Conservation (phyloP, 768 basidiomycete genomes). For the Tubosaeta sp. region DNA sequence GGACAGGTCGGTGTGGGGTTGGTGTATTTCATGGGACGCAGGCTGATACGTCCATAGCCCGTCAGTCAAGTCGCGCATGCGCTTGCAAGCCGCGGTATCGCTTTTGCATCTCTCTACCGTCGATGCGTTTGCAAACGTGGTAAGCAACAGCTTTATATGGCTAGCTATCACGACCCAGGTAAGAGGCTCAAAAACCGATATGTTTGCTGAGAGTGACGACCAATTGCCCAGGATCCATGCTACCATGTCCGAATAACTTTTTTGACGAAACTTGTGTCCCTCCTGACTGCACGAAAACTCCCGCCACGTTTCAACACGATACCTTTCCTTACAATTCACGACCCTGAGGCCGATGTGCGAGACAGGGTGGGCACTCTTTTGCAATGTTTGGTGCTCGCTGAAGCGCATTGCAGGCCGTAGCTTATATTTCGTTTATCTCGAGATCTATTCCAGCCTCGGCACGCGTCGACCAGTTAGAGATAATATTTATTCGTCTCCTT, state of each 20-base stretch:
- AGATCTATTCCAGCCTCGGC: conserved; percentile 47
- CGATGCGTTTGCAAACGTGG: conserved; percentile 49
- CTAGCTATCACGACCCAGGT: conserved; percentile 79
- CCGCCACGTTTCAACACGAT: conserved; percentile 74
- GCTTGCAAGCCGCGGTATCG: conserved; percentile 78
- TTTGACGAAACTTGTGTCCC: conserved; percentile 64
- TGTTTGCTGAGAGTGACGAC: not conserved
- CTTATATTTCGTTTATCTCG: conserved; percentile 51
- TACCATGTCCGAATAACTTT: conserved; percentile 81
- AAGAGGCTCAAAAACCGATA: conserved; percentile 11
- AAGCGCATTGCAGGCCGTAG: conserved; percentile 42
- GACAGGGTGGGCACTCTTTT: conserved; percentile 43
- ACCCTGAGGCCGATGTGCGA: conserved; percentile 83
- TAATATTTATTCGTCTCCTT: conserved; percentile 80
- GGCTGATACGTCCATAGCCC: conserved; percentile 37
- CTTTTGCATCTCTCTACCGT: conserved; percentile 72
- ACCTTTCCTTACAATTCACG: conserved; percentile 85
- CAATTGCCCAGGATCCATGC: conserved; percentile 64
- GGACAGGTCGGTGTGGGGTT: conserved; percentile 42
- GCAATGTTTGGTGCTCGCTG: not conserved
- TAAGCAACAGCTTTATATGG: conserved; percentile 59
- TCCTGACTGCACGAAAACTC: conserved; percentile 63
- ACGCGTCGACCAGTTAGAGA: conserved; percentile 67
- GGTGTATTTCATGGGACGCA: not conserved
- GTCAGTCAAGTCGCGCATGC: conserved; percentile 68